Evolutionary conservation across 2,329 filamentous ascomycete genomes (phyloP).

Genomic region (Dactylellina cionopaga): DNA sequence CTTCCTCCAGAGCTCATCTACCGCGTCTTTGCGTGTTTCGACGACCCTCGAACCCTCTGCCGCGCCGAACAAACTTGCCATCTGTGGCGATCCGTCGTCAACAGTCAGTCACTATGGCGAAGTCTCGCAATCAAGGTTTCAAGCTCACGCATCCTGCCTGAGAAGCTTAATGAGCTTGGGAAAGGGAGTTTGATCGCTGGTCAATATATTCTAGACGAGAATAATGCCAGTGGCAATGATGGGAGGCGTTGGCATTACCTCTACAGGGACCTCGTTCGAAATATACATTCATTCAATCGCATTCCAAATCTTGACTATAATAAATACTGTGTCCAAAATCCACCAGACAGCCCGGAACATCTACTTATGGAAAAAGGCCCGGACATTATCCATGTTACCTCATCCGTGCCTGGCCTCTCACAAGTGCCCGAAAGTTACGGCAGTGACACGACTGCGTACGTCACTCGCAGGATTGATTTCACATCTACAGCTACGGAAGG

Average conservation of each 20-base stretch:
- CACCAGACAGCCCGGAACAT: neutral
- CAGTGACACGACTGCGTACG: constrained; percentile 8
- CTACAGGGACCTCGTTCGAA: constrained; percentile 45
- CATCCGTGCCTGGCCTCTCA: constrained; percentile 31
- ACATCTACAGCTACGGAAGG: constrained; percentile 31
- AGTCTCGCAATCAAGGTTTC: constrained; percentile 33
- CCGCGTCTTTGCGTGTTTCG: constrained; percentile 37
- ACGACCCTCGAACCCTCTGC: constrained; percentile 39
- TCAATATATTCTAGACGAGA: constrained; percentile 11
- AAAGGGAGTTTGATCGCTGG: constrained; percentile 45
- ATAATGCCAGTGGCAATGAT: neutral
- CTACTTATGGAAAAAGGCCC: neutral
- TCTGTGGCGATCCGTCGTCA: constrained; percentile 39
- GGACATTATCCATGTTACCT: neutral
- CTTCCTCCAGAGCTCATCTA: constrained; percentile 40
- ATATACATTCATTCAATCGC: constrained; percentile 28
- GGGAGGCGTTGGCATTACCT: constrained; percentile 32
- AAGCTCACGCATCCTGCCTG: constrained; percentile 32
- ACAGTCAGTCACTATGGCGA: constrained; percentile 46
- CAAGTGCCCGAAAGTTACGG: constrained; percentile 6
- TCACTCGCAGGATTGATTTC: constrained; percentile 40
- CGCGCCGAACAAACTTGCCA: constrained; percentile 37
- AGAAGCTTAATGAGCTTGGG: constrained; percentile 37
- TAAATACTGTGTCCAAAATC: neutral
- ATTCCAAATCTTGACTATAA: constrained; percentile 8